Conservation (phyloP, 148 eudicot species). For the Amaranthus hypochondriacus region DNA sequence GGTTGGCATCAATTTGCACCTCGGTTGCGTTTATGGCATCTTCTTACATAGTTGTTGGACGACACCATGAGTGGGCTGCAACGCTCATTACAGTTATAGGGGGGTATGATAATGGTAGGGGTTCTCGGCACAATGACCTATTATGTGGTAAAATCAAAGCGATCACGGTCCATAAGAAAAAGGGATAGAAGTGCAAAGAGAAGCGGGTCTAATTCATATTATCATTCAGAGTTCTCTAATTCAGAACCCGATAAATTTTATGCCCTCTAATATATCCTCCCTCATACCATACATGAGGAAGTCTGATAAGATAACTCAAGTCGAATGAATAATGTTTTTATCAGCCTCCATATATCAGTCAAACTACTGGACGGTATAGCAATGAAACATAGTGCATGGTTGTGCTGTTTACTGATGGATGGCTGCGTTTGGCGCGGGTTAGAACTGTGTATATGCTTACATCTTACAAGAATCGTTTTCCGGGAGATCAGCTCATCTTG, state of each 20-base stretch:
- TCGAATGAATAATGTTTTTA: background rate
- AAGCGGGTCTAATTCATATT: conserved; percentile 63
- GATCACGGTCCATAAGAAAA: conserved; percentile 50
- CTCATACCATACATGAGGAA: background rate
- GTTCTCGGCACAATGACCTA: conserved; percentile 89
- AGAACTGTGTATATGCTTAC: background rate
- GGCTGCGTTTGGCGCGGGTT: background rate
- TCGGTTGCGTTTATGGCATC: conserved; percentile 86
- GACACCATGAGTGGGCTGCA: conserved; percentile 59
- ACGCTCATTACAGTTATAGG: conserved; percentile 64
- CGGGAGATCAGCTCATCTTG: background rate
- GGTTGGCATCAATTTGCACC: conserved; percentile 91
- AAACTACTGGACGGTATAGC: background rate
- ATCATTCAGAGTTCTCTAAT: conserved; percentile 63
- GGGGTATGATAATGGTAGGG: conserved; percentile 69
- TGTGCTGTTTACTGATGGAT: background rate
- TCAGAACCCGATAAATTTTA: conserved; percentile 68
- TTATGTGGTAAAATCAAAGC: conserved; percentile 64
- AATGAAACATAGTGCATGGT: no score
- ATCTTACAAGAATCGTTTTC: background rate
- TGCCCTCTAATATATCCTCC: conserved; percentile 39
- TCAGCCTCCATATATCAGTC: background rate
- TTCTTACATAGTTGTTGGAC: conserved; percentile 79
- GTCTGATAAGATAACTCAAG: background rate
- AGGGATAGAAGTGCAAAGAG: conserved; percentile 42